Conservation (phyloP, 73 alveolate species). For the Durusdinium trenchii region DNA sequence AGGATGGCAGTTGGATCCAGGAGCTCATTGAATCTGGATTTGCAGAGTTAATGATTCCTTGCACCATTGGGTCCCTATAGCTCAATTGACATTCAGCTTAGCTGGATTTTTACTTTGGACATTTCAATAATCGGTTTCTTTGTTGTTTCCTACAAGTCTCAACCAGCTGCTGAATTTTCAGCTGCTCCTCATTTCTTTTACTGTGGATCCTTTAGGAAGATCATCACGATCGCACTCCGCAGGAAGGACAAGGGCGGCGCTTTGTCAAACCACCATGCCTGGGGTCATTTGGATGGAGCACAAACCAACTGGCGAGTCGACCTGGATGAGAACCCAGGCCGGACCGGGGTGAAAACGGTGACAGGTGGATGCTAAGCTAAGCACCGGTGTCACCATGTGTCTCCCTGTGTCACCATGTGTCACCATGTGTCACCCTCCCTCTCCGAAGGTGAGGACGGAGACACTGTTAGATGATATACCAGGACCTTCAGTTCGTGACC, state of each 20-base stretch:
- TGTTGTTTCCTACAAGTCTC: background rate
- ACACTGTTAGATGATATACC: too few relatives aligned
- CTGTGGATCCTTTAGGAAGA: background rate
- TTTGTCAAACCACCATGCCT: conserved; percentile 49
- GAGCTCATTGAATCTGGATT: too few relatives aligned
- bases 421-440: too few relatives aligned
- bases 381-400: too few relatives aligned
- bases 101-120: background rate
- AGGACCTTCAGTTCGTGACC: too few relatives aligned
- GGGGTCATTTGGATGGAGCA: conserved; percentile 60
- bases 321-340: conserved; percentile 78
- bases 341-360: background rate
- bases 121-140: background rate
- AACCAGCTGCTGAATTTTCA: background rate
- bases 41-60: too few relatives aligned
- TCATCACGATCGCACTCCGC: background rate
- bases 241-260: conserved; percentile 80
- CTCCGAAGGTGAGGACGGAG: too few relatives aligned
- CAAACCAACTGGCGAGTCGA: conserved; percentile 73
- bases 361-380: background rate
- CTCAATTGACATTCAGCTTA: background rate
- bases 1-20: too few relatives aligned
- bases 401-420: too few relatives aligned
- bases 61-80: too few relatives aligned
- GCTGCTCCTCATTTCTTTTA: background rate